Evolutionary conservation across 2,329 filamentous ascomycete genomes (phyloP).

Genomic region (Paradendryphiella salina): DNA sequence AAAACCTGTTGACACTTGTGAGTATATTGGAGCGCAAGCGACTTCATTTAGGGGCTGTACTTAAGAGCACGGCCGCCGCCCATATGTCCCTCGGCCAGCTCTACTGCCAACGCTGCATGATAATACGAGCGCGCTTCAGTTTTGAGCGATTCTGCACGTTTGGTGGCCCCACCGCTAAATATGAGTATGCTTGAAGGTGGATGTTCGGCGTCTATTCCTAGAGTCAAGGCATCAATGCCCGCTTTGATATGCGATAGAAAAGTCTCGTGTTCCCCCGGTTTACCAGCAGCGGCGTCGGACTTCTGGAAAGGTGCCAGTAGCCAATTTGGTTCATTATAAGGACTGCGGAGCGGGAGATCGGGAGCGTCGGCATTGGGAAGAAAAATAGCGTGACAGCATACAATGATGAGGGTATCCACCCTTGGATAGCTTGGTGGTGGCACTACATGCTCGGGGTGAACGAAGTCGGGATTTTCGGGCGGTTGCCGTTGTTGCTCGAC

Average conservation of each 20-base stretch:
- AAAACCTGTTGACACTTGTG: constrained; percentile 24
- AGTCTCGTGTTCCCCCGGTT: constrained; percentile 72
- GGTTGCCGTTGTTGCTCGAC: constrained; percentile 4
- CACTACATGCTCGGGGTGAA: constrained; percentile 36
- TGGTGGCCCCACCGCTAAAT: constrained; percentile 68
- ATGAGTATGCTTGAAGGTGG: constrained; percentile 56
- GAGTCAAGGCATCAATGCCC: constrained; percentile 60
- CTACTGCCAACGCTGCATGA: constrained; percentile 35
- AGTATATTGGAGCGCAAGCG: neutral
- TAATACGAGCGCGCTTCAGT: constrained; percentile 47
- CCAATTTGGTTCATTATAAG: constrained; percentile 53
- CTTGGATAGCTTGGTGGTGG: constrained; percentile 31
- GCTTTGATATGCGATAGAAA: constrained; percentile 75
- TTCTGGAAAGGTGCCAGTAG: constrained; percentile 75
- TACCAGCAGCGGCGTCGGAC: constrained; percentile 42
- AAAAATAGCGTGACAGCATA: constrained; percentile 86
- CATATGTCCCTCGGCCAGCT: constrained; percentile 27
- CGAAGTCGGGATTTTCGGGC: constrained; percentile 26
- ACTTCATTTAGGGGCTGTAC: neutral
- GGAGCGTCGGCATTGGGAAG: constrained; percentile 33
- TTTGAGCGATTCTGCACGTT: constrained; percentile 30
- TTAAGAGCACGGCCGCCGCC: constrained; percentile 30
- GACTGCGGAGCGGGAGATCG: constrained; percentile 35
- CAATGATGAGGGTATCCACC: constrained; percentile 65
- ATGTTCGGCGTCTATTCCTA: constrained; percentile 49